A percentile compares a stretch with the other conserved stretches of the same genome.
Evolutionary conservation across 2,329 filamentous ascomycete genomes (phyloP).

Genomic region (Fusarium sp.): DNA sequence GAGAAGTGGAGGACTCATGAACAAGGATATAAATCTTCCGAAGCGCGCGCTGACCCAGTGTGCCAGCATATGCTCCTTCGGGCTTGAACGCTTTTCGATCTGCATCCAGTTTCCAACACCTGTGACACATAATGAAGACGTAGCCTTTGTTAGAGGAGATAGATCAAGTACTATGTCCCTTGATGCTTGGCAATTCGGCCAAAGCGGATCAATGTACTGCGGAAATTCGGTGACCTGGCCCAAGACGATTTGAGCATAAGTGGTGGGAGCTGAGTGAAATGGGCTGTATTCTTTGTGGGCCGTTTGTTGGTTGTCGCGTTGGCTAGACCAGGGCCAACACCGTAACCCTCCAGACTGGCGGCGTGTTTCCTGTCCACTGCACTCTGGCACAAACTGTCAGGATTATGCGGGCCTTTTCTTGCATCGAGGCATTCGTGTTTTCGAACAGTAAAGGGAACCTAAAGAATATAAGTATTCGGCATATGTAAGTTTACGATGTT

Average conservation of each 20-base stretch:
- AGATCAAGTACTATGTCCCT: not conserved
- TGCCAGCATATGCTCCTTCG: not conserved
- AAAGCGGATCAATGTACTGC: not conserved
- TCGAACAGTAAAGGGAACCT: not conserved
- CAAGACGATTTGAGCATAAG: not conserved
- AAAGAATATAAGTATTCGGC: not conserved
- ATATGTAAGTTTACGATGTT: not conserved
- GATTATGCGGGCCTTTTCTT: not conserved
- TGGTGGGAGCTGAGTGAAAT: slow-evolving; percentile 1
- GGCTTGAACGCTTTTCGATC: not conserved
- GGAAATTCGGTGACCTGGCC: not conserved
- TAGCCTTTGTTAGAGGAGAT: not conserved
- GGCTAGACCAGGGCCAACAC: slow-evolving; percentile 16
- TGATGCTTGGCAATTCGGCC: not conserved
- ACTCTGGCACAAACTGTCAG: not conserved
- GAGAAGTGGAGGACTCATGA: slow-evolving; percentile 10
- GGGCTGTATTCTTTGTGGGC: slow-evolving; percentile 19
- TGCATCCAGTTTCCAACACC: not conserved
- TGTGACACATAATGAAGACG: not conserved
- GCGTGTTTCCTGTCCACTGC: slow-evolving; percentile 30
- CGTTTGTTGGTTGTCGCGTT: slow-evolving; percentile 27
- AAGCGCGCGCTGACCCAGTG: slow-evolving; percentile 4
- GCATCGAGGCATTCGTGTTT: not conserved
- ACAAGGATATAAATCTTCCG: slow-evolving; percentile 16
- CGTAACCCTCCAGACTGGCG: slow-evolving; percentile 18